phyloP scores from a whole-genome alignment of 768 basidiomycete genomes.

The Tylopilus vinaceipallidus region DNA sequence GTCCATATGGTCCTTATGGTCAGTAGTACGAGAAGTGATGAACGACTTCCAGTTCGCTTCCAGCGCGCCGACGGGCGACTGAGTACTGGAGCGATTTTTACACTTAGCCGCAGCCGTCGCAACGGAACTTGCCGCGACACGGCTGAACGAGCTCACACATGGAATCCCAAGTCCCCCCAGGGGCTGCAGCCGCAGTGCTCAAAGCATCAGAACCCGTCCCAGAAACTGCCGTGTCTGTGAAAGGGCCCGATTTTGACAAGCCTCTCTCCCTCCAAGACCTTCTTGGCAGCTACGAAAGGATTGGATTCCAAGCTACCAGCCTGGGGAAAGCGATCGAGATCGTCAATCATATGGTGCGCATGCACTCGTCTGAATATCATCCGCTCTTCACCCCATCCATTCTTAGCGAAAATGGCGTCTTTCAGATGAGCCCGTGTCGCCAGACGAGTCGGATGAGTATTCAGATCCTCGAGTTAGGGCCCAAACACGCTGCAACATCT shows the following conservation, averaged over 20 bases:
- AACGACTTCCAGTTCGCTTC: neutral
- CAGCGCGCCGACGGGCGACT: no score
- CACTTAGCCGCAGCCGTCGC: neutral
- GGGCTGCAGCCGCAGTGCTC: conserved; percentile 73
- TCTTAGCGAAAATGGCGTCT: conserved; percentile 85
- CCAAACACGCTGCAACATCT: conserved; percentile 78
- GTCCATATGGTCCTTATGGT: conserved; percentile 16
- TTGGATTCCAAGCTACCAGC: conserved; percentile 97
- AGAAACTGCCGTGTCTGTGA: conserved; percentile 62
- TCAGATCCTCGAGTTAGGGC: conserved; percentile 57
- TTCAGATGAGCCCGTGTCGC: conserved; percentile 74
- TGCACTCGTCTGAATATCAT: neutral
- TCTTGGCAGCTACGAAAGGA: conserved; percentile 77
- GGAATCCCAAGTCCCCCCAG: conserved; percentile 42
- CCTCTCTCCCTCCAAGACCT: conserved; percentile 64
- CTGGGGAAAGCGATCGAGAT: conserved; percentile 85
- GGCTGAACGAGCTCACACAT: conserved; percentile 2
- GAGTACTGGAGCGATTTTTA: no score
- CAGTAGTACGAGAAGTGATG: neutral
- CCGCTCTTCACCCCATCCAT: neutral
- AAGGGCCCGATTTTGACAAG: conserved; percentile 87
- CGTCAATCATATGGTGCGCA: conserved; percentile 85
- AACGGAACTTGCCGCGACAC: conserved; percentile 29
- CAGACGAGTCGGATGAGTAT: conserved; percentile 70
- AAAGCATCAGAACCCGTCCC: conserved; percentile 73